Evolutionary conservation across 2,329 filamentous ascomycete genomes (phyloP), one percentile per base, ranked within the genome.

Genomic region (Fusarium sp.): DNA sequence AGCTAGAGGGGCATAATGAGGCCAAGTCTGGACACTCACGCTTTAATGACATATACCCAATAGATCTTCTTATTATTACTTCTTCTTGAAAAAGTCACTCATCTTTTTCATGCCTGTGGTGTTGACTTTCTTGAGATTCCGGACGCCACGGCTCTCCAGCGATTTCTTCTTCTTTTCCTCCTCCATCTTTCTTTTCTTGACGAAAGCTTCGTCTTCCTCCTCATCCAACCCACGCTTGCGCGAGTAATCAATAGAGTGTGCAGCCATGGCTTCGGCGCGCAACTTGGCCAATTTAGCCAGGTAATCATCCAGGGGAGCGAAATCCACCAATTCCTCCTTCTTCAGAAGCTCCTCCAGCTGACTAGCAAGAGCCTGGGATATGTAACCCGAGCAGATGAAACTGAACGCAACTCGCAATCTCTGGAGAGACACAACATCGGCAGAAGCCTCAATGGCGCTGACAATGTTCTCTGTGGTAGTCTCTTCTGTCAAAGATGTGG

Each of bases 81-180:
- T 88, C 82, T 95, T 97, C 64, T 89, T 89, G 80, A 99, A 99
- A 82, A 99, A 99, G 66, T 90, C 88, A 77, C 93, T 97, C 87
- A 99, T 88, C 84, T 98, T 99, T 86, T 92, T 96, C 96, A 99
- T 99, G 3, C 96, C 96, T 23, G 82, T 88, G 0, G 92, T 94
- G 80, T 98, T 92, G 49, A 94, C 95, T 82, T 98, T 99, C 78
- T 92, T 92, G 75, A 99, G 79, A 49, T 94, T 87, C 77, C 90
- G 90, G 2, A 98, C 89, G 1, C 89, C 94, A 28, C 89, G 86
- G 67, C 92, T 96, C 81, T 93, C 88, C 25, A 83, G 84, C 4
- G 87, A 88, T 82, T 97, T 94, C 79, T 89, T 91, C 82, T 91
- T 92, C 63, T 97, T 94, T 63, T 97, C 94, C 66, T 97, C 95